Conservation (phyloP, 257 asterid genomes). For the Forsythia viridissima region DNA sequence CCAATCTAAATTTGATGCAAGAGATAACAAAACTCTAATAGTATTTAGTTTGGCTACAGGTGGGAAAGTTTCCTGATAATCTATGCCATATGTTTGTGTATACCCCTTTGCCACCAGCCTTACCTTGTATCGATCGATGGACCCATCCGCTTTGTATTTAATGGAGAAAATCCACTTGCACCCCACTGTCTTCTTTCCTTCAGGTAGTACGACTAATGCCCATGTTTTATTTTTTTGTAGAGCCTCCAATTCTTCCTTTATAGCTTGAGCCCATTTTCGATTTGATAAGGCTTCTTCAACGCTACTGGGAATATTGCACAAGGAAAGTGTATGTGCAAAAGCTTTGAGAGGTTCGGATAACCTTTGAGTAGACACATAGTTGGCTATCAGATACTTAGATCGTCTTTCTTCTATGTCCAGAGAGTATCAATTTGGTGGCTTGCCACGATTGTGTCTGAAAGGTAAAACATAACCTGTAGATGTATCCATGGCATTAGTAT, state of each 20-base stretch:
- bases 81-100: neutral
- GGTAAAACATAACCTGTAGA: neutral
- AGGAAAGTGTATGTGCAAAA: neutral
- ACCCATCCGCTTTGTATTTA: no score
- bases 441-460: constrained; percentile 1
- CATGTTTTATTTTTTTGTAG: neutral
- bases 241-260: neutral
- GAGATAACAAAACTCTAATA: neutral
- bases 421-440: neutral
- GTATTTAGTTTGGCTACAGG: neutral
- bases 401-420: neutral
- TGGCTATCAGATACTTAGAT: neutral
- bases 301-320: neutral
- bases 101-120: no score
- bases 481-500: neutral
- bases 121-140: no score
- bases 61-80: neutral
- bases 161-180: neutral
- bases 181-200: neutral
- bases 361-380: neutral
- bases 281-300: neutral
- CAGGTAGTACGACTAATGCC: neutral
- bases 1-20: no score
- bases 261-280: neutral
- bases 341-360: neutral